Conservation (phyloP, 345 rosid genomes). For the Ceriops decandra region DNA sequence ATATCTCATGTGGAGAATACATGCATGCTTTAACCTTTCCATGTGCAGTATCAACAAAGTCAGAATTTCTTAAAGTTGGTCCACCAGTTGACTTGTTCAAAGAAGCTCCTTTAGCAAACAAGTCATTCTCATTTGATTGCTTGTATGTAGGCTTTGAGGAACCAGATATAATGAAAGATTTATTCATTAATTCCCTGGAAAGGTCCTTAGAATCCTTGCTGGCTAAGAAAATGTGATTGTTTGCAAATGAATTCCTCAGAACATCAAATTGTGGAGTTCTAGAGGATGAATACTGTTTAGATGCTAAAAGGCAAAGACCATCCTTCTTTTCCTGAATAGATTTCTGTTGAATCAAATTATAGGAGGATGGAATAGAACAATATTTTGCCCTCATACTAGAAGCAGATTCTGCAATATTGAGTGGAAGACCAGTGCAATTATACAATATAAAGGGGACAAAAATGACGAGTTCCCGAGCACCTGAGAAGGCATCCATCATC, state of each 20-base stretch:
- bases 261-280: slow-evolving; percentile 29
- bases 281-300: slow-evolving; percentile 37
- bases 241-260: slow-evolving; percentile 35
- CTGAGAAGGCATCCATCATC: slow-evolving; percentile 79
- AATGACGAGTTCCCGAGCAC: slow-evolving; percentile 74
- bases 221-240: slow-evolving; percentile 34
- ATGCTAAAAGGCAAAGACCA: slow-evolving; percentile 63
- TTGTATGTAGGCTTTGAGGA: slow-evolving; percentile 10
- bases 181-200: slow-evolving; percentile 28
- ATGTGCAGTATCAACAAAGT: slow-evolving; percentile 32
- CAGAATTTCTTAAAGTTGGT: slow-evolving; percentile 36
- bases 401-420: slow-evolving; percentile 54
- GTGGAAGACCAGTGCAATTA: slow-evolving; percentile 78
- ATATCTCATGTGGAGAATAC: slow-evolving; percentile 57
- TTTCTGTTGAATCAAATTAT: slow-evolving; percentile 54
- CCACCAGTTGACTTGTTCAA: slow-evolving; percentile 31
- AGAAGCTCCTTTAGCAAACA: slow-evolving; percentile 27
- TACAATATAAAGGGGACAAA: slow-evolving; percentile 75
- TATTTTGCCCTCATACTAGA: slow-evolving; percentile 44
- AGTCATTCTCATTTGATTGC: slow-evolving; percentile 29
- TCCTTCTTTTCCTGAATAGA: slow-evolving; percentile 43
- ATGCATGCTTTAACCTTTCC: slow-evolving; percentile 68
- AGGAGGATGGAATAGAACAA: slow-evolving; percentile 67
- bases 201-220: slow-evolving; percentile 26
- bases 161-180: slow-evolving; percentile 37